Percentiles rank a stretch among this genome's conserved stretches.
Evolutionary conservation across 805 yeast genomes (phyloP).

Genomic region (Candida montana): DNA sequence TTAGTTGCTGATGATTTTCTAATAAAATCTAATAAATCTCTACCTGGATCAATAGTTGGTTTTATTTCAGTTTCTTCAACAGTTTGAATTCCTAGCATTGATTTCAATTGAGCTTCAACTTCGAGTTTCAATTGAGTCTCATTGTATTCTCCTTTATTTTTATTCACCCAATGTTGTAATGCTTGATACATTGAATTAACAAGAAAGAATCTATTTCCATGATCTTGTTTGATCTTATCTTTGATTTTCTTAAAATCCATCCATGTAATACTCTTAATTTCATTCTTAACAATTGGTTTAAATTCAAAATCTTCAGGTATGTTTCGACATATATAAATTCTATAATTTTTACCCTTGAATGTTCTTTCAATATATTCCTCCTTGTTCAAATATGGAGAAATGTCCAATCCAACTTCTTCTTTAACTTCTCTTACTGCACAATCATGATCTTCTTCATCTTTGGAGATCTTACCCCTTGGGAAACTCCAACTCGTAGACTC

Average conservation of each 20-base stretch:
- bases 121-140: slow-evolving; percentile 56
- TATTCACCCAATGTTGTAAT: slow-evolving; percentile 47
- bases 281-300: slow-evolving; percentile 80
- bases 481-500: slow-evolving; percentile 88
- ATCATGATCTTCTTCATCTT: slow-evolving; percentile 79
- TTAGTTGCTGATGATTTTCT: slow-evolving; percentile 38
- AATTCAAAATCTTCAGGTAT: slow-evolving; percentile 76
- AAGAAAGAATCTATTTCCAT: slow-evolving; percentile 29
- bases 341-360: slow-evolving; percentile 76
- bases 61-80: slow-evolving; percentile 30
- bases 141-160: slow-evolving; percentile 40
- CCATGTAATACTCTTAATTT: slow-evolving; percentile 84
- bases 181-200: slow-evolving; percentile 38
- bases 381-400: slow-evolving; percentile 58
- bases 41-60: slow-evolving; percentile 57
- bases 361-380: slow-evolving; percentile 77
- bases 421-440: slow-evolving; percentile 90
- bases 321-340: slow-evolving; percentile 70
- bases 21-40: slow-evolving; percentile 64
- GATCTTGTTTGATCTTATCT: slow-evolving; percentile 25
- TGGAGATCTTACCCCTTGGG: slow-evolving; percentile 94
- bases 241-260: slow-evolving; percentile 43
- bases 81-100: slow-evolving; percentile 52
- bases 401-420: slow-evolving; percentile 93
- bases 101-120: slow-evolving; percentile 63